Evolutionary conservation across 306 rosid genomes (phyloP), one percentile per base, ranked within the genome.

Genomic region (Ochetophila trinervis): DNA sequence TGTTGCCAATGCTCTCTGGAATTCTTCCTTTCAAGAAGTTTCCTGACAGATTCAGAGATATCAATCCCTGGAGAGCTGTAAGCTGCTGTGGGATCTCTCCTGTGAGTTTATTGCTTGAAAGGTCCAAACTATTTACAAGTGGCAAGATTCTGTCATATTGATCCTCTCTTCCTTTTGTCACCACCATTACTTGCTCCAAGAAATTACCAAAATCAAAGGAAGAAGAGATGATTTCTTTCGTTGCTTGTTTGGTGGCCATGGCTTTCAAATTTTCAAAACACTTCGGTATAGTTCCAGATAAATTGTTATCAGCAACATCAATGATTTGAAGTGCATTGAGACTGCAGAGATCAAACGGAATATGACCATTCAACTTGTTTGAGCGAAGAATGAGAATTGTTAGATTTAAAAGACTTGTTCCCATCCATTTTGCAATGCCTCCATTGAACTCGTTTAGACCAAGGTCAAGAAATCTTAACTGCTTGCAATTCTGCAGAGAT

Each of bases 271-370:
- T 30, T 48, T 76, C 44, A 27, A 78, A 65, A 52, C 81, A 82
- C 0, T 37, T 66, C 23, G 86, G 86, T 19, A 82, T 75, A 13
- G 51, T 13, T 57, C 86, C 79, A 1, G 61, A 60, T 2, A 78
- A 58, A 22, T 65, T 60, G 71, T 82, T 82, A 6, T 32, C 5
- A 0, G 81, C 74, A 54, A 82, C 30, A 67, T 82, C 70, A 35
- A 74, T 12, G 24, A 66, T 55, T 4, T 44, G 22, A 16, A 67
- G 69, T 30, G 53, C 20, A 4, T 12, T 11, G 4, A 74, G 69
- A 4, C 10, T 5, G 3, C 76, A 71, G 0, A 71, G 49, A 9
- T 71, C 69, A 2, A 12, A 0, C 12, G 70, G 76, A 15, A 71
- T 54, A 12, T 9, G 15, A 10, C 76, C 59, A 0, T 17, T 45